Percentiles rank a stretch among this genome's conserved stretches.
phyloP scores from a whole-genome alignment of 2,329 filamentous ascomycete species.

The Fusarium musae region DNA sequence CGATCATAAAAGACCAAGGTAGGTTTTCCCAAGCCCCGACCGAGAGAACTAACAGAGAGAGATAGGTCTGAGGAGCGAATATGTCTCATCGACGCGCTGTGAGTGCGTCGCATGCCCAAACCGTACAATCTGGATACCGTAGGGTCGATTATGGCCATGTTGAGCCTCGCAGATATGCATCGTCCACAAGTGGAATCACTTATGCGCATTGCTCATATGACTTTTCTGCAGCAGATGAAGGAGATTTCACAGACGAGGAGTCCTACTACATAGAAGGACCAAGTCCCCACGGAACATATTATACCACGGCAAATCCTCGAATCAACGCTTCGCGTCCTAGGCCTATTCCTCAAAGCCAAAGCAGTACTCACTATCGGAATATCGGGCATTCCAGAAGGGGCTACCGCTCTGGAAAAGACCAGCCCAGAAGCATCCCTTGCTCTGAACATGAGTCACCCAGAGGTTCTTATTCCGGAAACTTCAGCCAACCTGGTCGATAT shows the following conservation, averaged over 20 bases:
- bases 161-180: conserved; percentile 1
- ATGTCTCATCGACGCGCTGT: conserved; percentile 20
- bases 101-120: conserved; percentile 7
- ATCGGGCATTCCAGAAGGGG: background rate
- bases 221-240: background rate
- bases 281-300: conserved; percentile 19
- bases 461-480: conserved; percentile 23
- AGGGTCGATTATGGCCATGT: background rate
- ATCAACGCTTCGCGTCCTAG: background rate
- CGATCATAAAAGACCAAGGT: conserved; percentile 15
- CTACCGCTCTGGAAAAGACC: background rate
- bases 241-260: conserved; percentile 9
- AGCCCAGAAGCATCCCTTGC: conserved; percentile 2
- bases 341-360: background rate
- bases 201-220: background rate
- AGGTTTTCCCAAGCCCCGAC: conserved; percentile 6
- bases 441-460: background rate
- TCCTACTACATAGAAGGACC: conserved; percentile 11
- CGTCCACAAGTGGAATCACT: background rate
- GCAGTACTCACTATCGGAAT: background rate
- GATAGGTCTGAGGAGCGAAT: background rate
- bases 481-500: conserved; percentile 19
- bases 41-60: conserved; percentile 27
- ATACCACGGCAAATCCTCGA: conserved; percentile 7
- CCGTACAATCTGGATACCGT: background rate